Percentiles rank a stretch among this genome's conserved stretches.
These are phyloP conservation scores for Coemansia sp. DNA, from an alignment of 192 early-diverging fungal species.

Conservation along the genomic window DNA sequence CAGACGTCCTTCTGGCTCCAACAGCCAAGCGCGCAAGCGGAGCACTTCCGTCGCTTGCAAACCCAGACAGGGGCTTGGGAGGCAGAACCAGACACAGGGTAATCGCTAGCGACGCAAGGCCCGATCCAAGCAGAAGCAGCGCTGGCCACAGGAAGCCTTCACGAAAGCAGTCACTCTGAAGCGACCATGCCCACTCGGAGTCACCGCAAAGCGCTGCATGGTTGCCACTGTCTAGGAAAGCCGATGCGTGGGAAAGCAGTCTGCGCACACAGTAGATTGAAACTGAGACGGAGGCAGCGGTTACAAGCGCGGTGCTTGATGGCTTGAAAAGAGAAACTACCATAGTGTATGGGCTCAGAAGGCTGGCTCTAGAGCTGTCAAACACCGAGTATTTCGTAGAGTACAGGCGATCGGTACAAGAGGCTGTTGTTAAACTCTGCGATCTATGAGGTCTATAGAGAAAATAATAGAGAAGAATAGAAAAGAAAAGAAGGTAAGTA, in stretches of 20 bases:
- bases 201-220: conserved; percentile 11
- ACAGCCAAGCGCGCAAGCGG: background rate
- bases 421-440: too few relatives aligned
- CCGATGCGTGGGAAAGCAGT: conserved; percentile 1
- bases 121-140: background rate
- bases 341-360: too few relatives aligned
- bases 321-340: background rate
- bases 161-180: conserved; percentile 20
- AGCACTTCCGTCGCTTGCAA: background rate
- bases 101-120: background rate
- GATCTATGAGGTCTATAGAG: too few relatives aligned
- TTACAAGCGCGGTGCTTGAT: background rate
- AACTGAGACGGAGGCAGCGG: background rate
- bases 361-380: background rate
- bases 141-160: conserved; percentile 22
- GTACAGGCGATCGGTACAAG: too few relatives aligned
- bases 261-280: background rate
- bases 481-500: too few relatives aligned
- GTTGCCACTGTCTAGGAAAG: background rate
- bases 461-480: too few relatives aligned
- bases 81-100: background rate
- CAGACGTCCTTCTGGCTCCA: background rate
- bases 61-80: background rate
- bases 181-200: conserved; percentile 10
- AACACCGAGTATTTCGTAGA: too few relatives aligned